Percentiles rank a stretch among this genome's conserved stretches.
These are phyloP conservation scores for Anethum foeniculum DNA, from an alignment of 140 eudicot genomes.

Conservation along the genomic window DNA sequence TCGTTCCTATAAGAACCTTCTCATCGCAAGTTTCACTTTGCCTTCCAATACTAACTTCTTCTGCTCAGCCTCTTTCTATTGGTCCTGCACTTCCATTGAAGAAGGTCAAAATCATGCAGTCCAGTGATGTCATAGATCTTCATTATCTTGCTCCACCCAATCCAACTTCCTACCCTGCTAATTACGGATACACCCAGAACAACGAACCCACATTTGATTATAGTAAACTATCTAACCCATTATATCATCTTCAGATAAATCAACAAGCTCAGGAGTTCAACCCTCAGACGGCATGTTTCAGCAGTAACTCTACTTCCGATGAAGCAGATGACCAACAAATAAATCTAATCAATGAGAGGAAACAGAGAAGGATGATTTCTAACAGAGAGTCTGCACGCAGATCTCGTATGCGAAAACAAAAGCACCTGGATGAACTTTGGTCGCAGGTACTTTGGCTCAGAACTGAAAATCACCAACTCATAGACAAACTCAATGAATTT, in stretches of 20 bases:
- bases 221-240: constrained; percentile 34
- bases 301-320: constrained; percentile 69
- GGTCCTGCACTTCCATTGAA: background rate
- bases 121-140: constrained; percentile 44
- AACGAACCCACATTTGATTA: constrained; percentile 35
- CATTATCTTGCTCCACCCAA: constrained; percentile 45
- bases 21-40: constrained; percentile 36
- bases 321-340: constrained; percentile 67
- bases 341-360: constrained; percentile 62
- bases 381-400: constrained; percentile 79
- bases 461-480: constrained; percentile 64
- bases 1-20: constrained; percentile 54
- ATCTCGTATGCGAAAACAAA: constrained; percentile 81
- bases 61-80: constrained; percentile 15
- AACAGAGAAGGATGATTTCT: constrained; percentile 77
- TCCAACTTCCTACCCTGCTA: constrained; percentile 35
- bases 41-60: constrained; percentile 33
- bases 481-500: constrained; percentile 49
- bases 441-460: constrained; percentile 69
- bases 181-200: constrained; percentile 31
- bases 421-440: constrained; percentile 75
- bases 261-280: constrained; percentile 46
- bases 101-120: constrained; percentile 50
- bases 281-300: constrained; percentile 44
- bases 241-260: constrained; percentile 46